phyloP scores from a whole-genome alignment of 2,329 filamentous ascomycete genomes.

The Clonostachys rosea region DNA sequence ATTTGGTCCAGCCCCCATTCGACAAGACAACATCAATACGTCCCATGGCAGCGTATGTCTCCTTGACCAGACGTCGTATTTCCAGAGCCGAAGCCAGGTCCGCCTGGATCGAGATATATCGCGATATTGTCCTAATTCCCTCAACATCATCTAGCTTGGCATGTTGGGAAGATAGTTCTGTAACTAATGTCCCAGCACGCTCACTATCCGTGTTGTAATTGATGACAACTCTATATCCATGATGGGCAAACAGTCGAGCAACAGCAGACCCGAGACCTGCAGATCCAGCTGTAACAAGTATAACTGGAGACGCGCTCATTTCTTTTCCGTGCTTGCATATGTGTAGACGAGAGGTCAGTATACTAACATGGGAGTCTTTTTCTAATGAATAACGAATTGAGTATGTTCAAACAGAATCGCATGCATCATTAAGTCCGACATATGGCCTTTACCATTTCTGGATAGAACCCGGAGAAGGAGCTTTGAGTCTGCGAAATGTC shows the following conservation, averaged over 20 bases:
- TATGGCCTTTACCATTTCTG: too few relatives aligned
- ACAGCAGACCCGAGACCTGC: conserved; percentile 70
- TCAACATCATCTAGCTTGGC: conserved; percentile 9
- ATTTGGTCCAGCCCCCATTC: conserved; percentile 59
- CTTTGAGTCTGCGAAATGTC: too few relatives aligned
- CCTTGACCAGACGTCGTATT: conserved; percentile 52
- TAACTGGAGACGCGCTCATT: conserved; percentile 14
- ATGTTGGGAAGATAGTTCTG: conserved; percentile 46
- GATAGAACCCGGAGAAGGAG: too few relatives aligned
- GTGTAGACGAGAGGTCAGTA: too few relatives aligned
- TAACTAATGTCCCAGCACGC: conserved; percentile 53
- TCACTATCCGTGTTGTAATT: conserved; percentile 64
- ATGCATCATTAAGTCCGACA: too few relatives aligned
- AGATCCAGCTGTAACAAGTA: conserved; percentile 45
- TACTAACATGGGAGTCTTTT: too few relatives aligned
- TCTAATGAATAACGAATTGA: too few relatives aligned
- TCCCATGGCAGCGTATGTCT: conserved; percentile 53
- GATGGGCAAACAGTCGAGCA: conserved; percentile 60
- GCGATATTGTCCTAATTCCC: background rate
- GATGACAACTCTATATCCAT: conserved; percentile 66
- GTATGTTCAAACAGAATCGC: too few relatives aligned
- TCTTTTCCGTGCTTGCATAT: too few relatives aligned
- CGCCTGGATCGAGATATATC: conserved; percentile 54
- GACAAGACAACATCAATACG: conserved; percentile 72
- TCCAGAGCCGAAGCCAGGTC: conserved; percentile 60